Percentiles rank a stretch among this genome's conserved stretches.
phyloP scores from a whole-genome alignment of 1,284 basidiomycete species.

The Papiliotrema nemorosa region DNA sequence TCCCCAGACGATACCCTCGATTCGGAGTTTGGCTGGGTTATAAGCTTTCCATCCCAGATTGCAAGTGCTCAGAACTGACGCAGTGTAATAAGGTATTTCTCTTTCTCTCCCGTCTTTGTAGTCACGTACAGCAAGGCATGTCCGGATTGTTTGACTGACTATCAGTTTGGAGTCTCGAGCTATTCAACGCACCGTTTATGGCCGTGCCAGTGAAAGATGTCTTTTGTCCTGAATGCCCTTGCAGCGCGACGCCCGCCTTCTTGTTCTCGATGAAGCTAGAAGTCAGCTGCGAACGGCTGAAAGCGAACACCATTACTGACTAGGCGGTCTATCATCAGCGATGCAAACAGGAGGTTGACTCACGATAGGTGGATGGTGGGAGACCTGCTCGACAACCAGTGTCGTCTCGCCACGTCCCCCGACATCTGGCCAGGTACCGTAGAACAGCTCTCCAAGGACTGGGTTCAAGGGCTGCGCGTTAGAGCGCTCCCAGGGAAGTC shows the following conservation, averaged over 20 bases:
- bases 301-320: not conserved
- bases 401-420: slow-evolving; percentile 76
- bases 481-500: slow-evolving; percentile 11
- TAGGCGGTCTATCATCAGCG: slow-evolving; percentile 25
- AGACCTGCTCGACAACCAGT: slow-evolving; percentile 94
- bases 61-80: slow-evolving; percentile 49
- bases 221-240: slow-evolving; percentile 94
- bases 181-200: slow-evolving; percentile 63
- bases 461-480: slow-evolving; percentile 74
- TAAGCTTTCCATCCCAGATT: slow-evolving; percentile 13
- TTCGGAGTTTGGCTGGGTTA: slow-evolving; percentile 60
- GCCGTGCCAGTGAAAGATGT: slow-evolving; percentile 65
- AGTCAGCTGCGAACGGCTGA: not conserved
- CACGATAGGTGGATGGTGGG: slow-evolving; percentile 82
- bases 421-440: slow-evolving; percentile 82
- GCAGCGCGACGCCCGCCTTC: slow-evolving; percentile 70
- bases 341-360: slow-evolving; percentile 13
- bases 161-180: not conserved
- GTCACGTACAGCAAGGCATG: slow-evolving; percentile 79
- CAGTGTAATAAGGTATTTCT: slow-evolving; percentile 86
- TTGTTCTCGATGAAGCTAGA: slow-evolving; percentile 71
- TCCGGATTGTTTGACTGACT: slow-evolving; percentile 84
- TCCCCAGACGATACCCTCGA: slow-evolving; percentile 56
- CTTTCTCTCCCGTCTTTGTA: slow-evolving; percentile 58
- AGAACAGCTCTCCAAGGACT: slow-evolving; percentile 92